Conservation (phyloP, 208 protist species). For the Trypanosoma conorhini region DNA sequence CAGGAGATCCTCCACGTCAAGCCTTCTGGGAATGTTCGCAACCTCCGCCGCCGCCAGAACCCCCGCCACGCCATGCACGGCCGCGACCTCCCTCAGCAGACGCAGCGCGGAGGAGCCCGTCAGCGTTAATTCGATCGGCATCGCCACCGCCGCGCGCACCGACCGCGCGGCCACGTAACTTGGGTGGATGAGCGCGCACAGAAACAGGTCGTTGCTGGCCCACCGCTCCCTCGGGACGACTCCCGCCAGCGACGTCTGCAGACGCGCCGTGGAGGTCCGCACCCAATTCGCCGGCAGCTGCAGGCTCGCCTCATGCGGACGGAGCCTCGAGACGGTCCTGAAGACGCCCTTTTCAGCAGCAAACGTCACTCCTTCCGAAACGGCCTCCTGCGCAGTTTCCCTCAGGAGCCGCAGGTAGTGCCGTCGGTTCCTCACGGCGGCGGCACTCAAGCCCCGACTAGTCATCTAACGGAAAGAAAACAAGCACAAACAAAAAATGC, state of each 20-base stretch:
- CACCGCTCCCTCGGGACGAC: slow-evolving; percentile 39
- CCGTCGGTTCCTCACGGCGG: slow-evolving; percentile 26
- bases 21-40: slow-evolving; percentile 16
- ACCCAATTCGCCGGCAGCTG: slow-evolving; percentile 27
- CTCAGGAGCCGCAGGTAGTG: slow-evolving; percentile 31
- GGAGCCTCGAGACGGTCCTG: slow-evolving; percentile 1
- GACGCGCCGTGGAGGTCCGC: slow-evolving; percentile 18
- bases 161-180: slow-evolving; percentile 42
- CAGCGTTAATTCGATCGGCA: slow-evolving; percentile 69
- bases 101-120: slow-evolving; percentile 51
- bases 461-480: no score
- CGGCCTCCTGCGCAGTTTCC: slow-evolving; percentile 21
- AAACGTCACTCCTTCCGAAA: not conserved
- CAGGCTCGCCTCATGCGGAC: slow-evolving; percentile 16
- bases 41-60: slow-evolving; percentile 28
- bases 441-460: slow-evolving; percentile 15
- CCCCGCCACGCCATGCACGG: slow-evolving; percentile 27
- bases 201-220: slow-evolving; percentile 51
- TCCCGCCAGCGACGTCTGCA: slow-evolving; percentile 40
- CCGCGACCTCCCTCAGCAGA: slow-evolving; percentile 39
- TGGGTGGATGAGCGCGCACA: slow-evolving; percentile 77
- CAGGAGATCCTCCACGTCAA: slow-evolving; percentile 41
- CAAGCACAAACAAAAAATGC: slow-evolving; percentile 16
- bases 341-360: not conserved
- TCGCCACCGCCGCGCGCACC: slow-evolving; percentile 37